Base-by-base conservation (phyloP, 805 yeast species). In the Candida caryicola region DNA sequence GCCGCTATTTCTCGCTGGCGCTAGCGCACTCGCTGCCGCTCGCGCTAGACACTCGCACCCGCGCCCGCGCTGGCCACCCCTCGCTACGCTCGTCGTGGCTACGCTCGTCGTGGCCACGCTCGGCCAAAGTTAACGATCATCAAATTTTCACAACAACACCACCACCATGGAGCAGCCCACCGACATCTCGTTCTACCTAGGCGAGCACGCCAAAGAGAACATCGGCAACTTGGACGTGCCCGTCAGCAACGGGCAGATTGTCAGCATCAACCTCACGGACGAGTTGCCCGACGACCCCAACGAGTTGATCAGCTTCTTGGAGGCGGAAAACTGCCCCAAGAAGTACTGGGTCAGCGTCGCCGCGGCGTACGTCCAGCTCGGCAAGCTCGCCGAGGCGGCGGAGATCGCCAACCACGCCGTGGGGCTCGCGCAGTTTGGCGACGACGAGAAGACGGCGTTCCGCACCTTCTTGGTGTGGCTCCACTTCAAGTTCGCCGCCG, bases 201-300 rank as follows among this genome's bases (percentile, higher is more conserved):
- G 66, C 32, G 49, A 51, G 25, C 54, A 54, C 27, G 57, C 59
- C 18, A 50, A 49, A 7, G 67, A 65, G 40, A 39, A 55, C 13
- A 37, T 53, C 29, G 55, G 50, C 19, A 60, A 52, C 28, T 52
- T 79, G 48, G 85, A 80, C 59, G 83, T 91, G 53, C 96, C 95
- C 30, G 67, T 88, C 39, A 54, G 82, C 41, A 85, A 83, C 51
- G 73, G 73, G 3, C 95, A 89, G 63, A 85, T 87, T 44, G 96
- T 91, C 46, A 83, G 87, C 36, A 77, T 93, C 49, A 91, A 89
- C 53, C 73, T 85, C 43, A 76, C 76, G 36, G 79, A 81, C 25
- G 98, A 91, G 54, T 70, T 89, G 40, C 95, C 96, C 4, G 95
- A 86, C 16, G 96, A 91, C 58, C 86, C 96, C 4, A 73, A 79